phyloP scores from a whole-genome alignment of 768 basidiomycete genomes.

The Phaeolepiota aurea region DNA sequence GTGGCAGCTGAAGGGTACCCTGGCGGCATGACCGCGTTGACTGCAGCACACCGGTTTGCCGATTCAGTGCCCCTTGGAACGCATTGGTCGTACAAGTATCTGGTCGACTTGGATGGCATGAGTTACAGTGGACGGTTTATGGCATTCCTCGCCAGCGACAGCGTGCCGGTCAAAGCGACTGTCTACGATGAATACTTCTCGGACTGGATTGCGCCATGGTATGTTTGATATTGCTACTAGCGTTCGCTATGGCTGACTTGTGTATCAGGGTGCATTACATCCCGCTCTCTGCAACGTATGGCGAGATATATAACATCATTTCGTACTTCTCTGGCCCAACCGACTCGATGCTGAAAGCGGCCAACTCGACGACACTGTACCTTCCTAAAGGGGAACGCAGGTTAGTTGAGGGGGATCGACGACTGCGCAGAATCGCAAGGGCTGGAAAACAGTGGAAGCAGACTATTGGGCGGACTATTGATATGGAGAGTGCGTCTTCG shows the following conservation, averaged over 20 bases:
- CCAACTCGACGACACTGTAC: conserved; percentile 37
- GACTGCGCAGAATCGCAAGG: conserved; percentile 73
- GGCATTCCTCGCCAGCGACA: conserved; percentile 79
- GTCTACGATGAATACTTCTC: conserved; percentile 88
- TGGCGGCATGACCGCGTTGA: conserved; percentile 61
- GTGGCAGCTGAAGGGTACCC: conserved; percentile 68
- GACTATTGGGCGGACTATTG: conserved; percentile 70
- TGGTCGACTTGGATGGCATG: conserved; percentile 92
- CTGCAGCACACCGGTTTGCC: conserved; percentile 57
- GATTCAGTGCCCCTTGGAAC: conserved; percentile 74
- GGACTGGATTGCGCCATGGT: conserved; percentile 90
- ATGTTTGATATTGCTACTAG: conserved; percentile 7
- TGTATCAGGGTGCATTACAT: conserved; percentile 83
- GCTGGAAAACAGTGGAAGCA: conserved; percentile 94
- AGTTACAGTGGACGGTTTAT: conserved; percentile 89
- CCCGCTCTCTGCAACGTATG: conserved; percentile 78
- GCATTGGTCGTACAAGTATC: conserved; percentile 91
- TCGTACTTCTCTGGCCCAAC: conserved; percentile 89
- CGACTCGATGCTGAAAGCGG: conserved; percentile 41
- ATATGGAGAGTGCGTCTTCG: conserved; percentile 78
- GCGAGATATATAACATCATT: conserved; percentile 90
- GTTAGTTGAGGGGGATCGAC: conserved; percentile 56
- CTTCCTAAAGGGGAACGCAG: conserved; percentile 24
- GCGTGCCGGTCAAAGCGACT: conserved; percentile 83
- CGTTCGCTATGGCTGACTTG: neutral